Evolutionary conservation across 331 rosid genomes (phyloP), one percentile per base, ranked within the genome.

Genomic region (Pyracantha coccinea): DNA sequence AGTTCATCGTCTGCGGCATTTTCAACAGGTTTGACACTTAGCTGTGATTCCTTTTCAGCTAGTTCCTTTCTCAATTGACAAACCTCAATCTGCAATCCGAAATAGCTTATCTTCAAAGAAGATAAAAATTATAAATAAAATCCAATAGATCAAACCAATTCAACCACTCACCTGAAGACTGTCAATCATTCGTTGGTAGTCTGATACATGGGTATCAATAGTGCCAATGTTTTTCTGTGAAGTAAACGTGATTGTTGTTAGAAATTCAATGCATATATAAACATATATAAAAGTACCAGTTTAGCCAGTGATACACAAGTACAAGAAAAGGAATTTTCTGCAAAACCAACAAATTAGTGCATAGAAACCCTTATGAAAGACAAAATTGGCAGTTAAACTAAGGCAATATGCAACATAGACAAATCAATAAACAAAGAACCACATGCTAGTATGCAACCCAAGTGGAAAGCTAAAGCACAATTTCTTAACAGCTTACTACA

Each of bases 171-270:
- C 92, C 87, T 88, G 92, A 75, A 88, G 90, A 73, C 87, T 78
- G 81, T 82, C 88, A 55, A 88, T 88, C 92, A 88, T 88, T 78
- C 77, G 77, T 63, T 86, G 88, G 83, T 88, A 88, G 79, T 86
- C 92, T 35, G 84, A 88, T 28, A 88, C 87, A 75, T 86, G 90
- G 62, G 88, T 79, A 66, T 88, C 85, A 54, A 86, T 78, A 28
- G 84, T 86, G 32, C 90, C 92, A 55, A 88, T 82, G 66, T 88
- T 88, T 84, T 83, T 88, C 92, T 88, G 82, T 15, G 66, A 44
- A 67, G 28, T 52, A 81, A 76, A 47, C 19, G 68, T 20, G 50
- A 53, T 2, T 6, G 9, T 70, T 25, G 54, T 59, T 14, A 65
- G 19, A 41, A 29, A 21, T 44, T 31, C 16, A 61, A 21, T 63